phyloP scores from a whole-genome alignment of 495 filamentous ascomycete species.

The Daldinia decipiens region DNA sequence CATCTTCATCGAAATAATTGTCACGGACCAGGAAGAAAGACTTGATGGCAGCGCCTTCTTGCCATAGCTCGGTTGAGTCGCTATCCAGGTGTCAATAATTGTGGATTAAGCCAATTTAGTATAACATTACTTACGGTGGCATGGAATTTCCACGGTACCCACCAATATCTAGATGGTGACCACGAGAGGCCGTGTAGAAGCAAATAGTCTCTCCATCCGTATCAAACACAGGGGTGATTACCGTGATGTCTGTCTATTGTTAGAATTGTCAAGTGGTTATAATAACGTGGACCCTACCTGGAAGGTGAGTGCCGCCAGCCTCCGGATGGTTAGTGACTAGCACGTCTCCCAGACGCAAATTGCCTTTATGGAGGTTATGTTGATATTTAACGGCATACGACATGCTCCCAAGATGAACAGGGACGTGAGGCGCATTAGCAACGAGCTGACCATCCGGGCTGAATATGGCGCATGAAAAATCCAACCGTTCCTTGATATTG shows the following conservation, averaged over 20 bases:
- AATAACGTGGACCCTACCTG: slow-evolving; percentile 52
- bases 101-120: slow-evolving; percentile 58
- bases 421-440: slow-evolving; percentile 94
- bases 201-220: slow-evolving; percentile 73
- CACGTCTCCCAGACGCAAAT: slow-evolving; percentile 89
- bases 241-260: slow-evolving; percentile 73
- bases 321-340: slow-evolving; percentile 95
- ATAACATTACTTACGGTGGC: slow-evolving; percentile 74
- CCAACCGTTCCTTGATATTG: slow-evolving; percentile 96
- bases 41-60: slow-evolving; percentile 94
- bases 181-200: slow-evolving; percentile 94
- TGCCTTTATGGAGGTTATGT: slow-evolving; percentile 89
- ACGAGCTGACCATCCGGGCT: slow-evolving; percentile 88
- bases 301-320: slow-evolving; percentile 81
- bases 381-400: slow-evolving; percentile 90
- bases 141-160: slow-evolving; percentile 91
- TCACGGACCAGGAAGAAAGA: slow-evolving; percentile 76
- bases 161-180: slow-evolving; percentile 97
- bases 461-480: slow-evolving; percentile 96
- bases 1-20: slow-evolving; percentile 87
- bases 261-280: neutral
- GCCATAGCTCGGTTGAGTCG: slow-evolving; percentile 75
- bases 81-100: slow-evolving; percentile 20
- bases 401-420: slow-evolving; percentile 91
- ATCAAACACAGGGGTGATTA: slow-evolving; percentile 90